Evolutionary conservation across 768 basidiomycete genomes (phyloP), one percentile per base, ranked within the genome.

Genomic region (Brasilioporus rufonigricans): DNA sequence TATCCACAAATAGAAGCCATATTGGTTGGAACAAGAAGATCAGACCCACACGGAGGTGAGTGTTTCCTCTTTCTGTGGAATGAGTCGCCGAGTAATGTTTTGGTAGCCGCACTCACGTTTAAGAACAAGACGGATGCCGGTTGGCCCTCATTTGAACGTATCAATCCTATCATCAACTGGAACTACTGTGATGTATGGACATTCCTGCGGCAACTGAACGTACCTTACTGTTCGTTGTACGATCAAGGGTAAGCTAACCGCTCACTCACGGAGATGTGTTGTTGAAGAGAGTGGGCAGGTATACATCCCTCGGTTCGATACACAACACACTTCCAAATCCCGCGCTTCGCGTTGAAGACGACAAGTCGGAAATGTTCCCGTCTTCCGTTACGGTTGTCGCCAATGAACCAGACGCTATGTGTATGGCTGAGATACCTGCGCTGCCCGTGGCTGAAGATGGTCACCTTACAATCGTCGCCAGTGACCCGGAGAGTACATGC

Each of bases 131-230:
- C 94, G 5, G 97, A 99, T 71, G 74, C 82, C 0, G 87, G 80
- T 51, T 99, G 97, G 97, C 96, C 97, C 8, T 63, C 68, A 5
- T 93, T 93, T 61, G 87, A 93, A 67, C 85, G 97, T 19, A 82
- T 98, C 19, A 95, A 98, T 66, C 97, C 97, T 0, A 89, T 99
- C 63, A 90, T 99, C 53, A 87, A 98, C 67, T 99, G 97, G 97
- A 78, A 84, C 1, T 99, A 99, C 71, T 68, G 73, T 11, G 85
- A 95, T 59, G 84, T 99, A 5, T 99, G 97, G 97, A 74, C 75
- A 3, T 99, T 95, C 74, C 75, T 99, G 41, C 78, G 84, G 18
- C 73, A 74, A 48, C 72, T 94, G 19, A 68, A 84, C 4, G 83
- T 99, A 5, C 91, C 89, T 2, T 99, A 95, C 68, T 99, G 97